These are phyloP conservation scores for Fennellomyces sp. DNA, from an alignment of 371 early-diverging fungal genomes.

Conservation along the genomic window DNA sequence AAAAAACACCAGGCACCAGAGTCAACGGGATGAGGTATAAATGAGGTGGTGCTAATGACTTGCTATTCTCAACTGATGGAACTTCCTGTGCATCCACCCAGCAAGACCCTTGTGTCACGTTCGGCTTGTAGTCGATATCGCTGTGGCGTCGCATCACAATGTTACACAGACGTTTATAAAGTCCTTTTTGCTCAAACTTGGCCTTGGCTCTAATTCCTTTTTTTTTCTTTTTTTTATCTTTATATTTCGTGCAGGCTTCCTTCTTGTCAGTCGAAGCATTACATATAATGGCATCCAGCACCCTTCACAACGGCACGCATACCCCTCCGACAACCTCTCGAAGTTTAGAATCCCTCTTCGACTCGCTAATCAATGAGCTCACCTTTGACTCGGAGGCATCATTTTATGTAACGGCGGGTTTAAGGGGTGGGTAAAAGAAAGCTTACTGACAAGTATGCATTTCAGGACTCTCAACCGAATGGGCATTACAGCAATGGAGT, in stretches of 20 bases:
- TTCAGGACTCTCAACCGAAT: background rate
- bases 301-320: background rate
- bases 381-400: background rate
- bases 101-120: background rate
- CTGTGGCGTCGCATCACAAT: conserved; percentile 2
- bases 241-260: too few species aligned
- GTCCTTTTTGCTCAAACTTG: conserved; percentile 4
- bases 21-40: background rate
- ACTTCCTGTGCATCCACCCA: background rate
- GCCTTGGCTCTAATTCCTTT: background rate
- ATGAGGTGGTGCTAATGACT: background rate
- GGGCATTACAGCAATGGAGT: background rate
- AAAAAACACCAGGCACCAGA: too few species aligned
- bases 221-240: background rate
- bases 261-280: too few species aligned
- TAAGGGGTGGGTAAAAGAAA: too few species aligned
- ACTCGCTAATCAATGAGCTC: background rate
- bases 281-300: conserved; percentile 2
- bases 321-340: background rate
- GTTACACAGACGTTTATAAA: background rate
- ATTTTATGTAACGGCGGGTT: too few species aligned
- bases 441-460: background rate
- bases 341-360: background rate
- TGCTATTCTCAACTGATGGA: background rate
- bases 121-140: background rate